A percentile compares a stretch with the other conserved stretches of the same genome.
These are phyloP conservation scores for Pseudogymnoascus destructans DNA, from an alignment of 2,329 filamentous ascomycete species.

Conservation along the genomic window DNA sequence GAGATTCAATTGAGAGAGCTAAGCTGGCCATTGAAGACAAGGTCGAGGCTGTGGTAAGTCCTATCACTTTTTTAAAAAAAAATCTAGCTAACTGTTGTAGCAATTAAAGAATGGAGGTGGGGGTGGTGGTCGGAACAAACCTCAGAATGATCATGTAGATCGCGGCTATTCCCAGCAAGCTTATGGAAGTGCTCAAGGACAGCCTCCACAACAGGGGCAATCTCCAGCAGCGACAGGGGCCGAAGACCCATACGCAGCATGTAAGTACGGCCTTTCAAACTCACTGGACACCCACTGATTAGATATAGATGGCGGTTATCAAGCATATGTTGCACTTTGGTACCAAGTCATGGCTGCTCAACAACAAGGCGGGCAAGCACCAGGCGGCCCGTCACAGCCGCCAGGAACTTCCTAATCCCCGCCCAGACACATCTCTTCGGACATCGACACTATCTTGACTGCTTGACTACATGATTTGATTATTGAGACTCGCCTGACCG, in stretches of 20 bases:
- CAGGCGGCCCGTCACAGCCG: constrained; percentile 29
- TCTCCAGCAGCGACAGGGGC: constrained; percentile 33
- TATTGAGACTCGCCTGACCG: constrained; percentile 13
- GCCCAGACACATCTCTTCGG: constrained; percentile 18
- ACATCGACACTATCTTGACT: constrained; percentile 21
- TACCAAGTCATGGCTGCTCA: constrained; percentile 55
- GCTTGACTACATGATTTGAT: constrained; percentile 25
- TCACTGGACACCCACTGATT: constrained; percentile 20
- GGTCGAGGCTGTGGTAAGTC: constrained; percentile 72
- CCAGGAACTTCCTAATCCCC: constrained; percentile 28
- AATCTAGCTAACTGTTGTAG: constrained; percentile 25
- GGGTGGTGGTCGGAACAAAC: constrained; percentile 32
- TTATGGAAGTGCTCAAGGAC: constrained; percentile 29
- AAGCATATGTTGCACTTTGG: constrained; percentile 69
- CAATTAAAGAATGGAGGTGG: constrained; percentile 39
- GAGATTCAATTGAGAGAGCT: constrained; percentile 64
- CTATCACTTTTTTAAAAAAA: background rate
- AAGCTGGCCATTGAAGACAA: constrained; percentile 84
- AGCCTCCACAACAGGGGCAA: constrained; percentile 33
- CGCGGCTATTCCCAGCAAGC: constrained; percentile 38
- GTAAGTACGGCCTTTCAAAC: constrained; percentile 32
- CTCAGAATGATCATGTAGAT: constrained; percentile 42
- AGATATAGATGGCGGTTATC: constrained; percentile 58
- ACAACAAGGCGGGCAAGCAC: constrained; percentile 29
- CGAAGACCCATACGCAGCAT: constrained; percentile 63